phyloP scores from a whole-genome alignment of 1,284 basidiomycete species.

The Anthracocystis walkeri region DNA sequence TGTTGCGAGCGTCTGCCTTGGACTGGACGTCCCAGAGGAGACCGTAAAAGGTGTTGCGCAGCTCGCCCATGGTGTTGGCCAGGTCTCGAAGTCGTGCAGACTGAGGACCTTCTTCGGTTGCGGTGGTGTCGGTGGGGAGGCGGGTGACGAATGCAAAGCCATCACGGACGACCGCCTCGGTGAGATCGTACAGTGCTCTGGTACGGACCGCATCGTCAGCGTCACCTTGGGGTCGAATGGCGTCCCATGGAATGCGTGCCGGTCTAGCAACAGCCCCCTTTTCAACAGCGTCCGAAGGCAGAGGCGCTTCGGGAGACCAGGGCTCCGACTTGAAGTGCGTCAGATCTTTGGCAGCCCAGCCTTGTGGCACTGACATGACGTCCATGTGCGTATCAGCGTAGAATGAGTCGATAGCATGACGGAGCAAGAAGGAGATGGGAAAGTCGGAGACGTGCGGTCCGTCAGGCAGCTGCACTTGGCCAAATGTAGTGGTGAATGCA shows the following conservation, averaged over 20 bases:
- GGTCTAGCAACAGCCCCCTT: slow-evolving; percentile 71
- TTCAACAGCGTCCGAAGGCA: slow-evolving; percentile 4
- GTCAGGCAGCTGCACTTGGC: slow-evolving; percentile 19
- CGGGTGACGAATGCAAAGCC: slow-evolving; percentile 74
- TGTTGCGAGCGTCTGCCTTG: slow-evolving; percentile 79
- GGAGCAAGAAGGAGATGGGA: slow-evolving; percentile 68
- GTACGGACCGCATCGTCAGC: slow-evolving; percentile 13
- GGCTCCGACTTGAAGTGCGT: slow-evolving; percentile 50
- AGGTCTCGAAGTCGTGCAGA: slow-evolving; percentile 50
- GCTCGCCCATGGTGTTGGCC: slow-evolving; percentile 74
- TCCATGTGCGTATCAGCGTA: slow-evolving; percentile 63
- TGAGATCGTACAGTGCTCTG: slow-evolving; percentile 61
- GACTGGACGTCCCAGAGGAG: slow-evolving; percentile 88
- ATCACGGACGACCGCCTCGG: slow-evolving; percentile 70
- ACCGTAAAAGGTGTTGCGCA: slow-evolving; percentile 92
- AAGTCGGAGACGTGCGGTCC: slow-evolving; percentile 67
- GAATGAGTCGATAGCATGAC: slow-evolving; percentile 72
- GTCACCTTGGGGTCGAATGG: slow-evolving; percentile 24
- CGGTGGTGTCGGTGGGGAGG: slow-evolving; percentile 74
- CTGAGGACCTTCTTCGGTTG: slow-evolving; percentile 28
- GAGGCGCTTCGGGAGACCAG: slow-evolving; percentile 27
- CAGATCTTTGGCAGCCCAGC: slow-evolving; percentile 63
- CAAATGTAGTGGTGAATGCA: slow-evolving; percentile 57
- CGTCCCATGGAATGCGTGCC: slow-evolving; percentile 72
- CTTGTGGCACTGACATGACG: slow-evolving; percentile 46